Base-by-base conservation (phyloP, 2,329 filamentous ascomycete species). In the Microdochium trichocladiopsis region DNA sequence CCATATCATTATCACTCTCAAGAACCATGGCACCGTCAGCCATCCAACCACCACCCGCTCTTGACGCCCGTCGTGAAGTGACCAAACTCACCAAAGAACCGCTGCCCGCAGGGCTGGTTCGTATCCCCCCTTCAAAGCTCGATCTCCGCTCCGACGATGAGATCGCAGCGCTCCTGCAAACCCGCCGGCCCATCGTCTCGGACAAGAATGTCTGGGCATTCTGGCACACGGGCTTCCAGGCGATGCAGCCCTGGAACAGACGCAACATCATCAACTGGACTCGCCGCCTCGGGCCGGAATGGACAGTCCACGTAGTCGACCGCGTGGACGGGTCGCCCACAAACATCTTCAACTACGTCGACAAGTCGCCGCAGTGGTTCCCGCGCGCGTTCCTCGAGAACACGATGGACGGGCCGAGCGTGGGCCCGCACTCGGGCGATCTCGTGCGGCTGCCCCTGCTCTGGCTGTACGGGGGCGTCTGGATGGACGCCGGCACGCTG, bases 371-470 rank as follows among this genome's bases (percentile, higher is more conserved):
- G n/a, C n/a, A n/a, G n/a, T 57, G 68, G 36, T 65, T 74, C 36
- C 67, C 75, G 0, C 66, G 71, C 14, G 59, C 69, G 0, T 72
- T 76, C 52, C 67, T 72, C 24, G 64, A 72, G 11, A 60, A 66
- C 28, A 70, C 64, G 0, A 77, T 78, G 71, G 64, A 68, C 12
- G 74, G 76, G 0, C 68, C 69, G 0, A 68, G 69, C 50, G 62
- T 66, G 1, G 74, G 70, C 1, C 67, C 66, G 1, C 76, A 80
- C 54, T 69, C 66, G 1, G 72, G 72, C 2, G 77, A 80, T 50
- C 63, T 79, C 1, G 61, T 79, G 4, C 70, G 77, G 1, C 64
- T 75, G 0, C 66, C 72, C 0, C 58, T 72, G 2, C 52, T 76
- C 2, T 70, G 66, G 50, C 57, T 67, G 6, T 64, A 74, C 28